These are phyloP conservation scores for Melastoma candidum DNA, from an alignment of 441 rosid genomes.

Conservation along the genomic window DNA sequence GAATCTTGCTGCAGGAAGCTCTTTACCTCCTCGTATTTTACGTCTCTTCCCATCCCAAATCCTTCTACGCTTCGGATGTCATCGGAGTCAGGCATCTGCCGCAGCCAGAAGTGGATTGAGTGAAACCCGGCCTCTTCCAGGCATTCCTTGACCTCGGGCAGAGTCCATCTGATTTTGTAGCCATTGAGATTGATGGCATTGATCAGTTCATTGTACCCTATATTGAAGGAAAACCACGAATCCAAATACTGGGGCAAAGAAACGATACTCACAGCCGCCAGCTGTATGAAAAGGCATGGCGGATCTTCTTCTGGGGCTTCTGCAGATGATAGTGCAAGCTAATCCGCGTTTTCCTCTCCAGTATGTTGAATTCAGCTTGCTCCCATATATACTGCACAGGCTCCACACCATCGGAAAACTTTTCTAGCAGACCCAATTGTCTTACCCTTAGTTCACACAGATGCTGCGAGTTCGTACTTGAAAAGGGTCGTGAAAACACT, in stretches of 20 bases:
- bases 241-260: background rate
- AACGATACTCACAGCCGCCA: constrained; percentile 73
- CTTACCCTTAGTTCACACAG: background rate
- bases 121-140: constrained; percentile 78
- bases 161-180: constrained; percentile 49
- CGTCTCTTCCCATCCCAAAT: constrained; percentile 50
- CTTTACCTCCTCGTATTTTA: constrained; percentile 62
- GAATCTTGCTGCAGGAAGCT: constrained; percentile 67
- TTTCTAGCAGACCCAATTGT: background rate
- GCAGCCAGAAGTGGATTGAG: constrained; percentile 78
- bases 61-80: constrained; percentile 52
- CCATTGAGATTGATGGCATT: too few species aligned
- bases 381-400: constrained; percentile 73
- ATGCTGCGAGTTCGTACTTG: too few species aligned
- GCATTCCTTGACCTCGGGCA: constrained; percentile 83
- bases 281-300: constrained; percentile 76
- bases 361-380: constrained; percentile 81
- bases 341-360: constrained; percentile 71
- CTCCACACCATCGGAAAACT: background rate
- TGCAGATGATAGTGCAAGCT: constrained; percentile 77
- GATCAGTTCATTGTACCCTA: background rate
- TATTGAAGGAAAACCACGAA: background rate
- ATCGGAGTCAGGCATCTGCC: constrained; percentile 63
- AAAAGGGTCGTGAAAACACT: too few species aligned
- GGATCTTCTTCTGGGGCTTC: constrained; percentile 68